Conservation (phyloP, 2,329 filamentous ascomycete genomes). For the Zasmidium cellare region DNA sequence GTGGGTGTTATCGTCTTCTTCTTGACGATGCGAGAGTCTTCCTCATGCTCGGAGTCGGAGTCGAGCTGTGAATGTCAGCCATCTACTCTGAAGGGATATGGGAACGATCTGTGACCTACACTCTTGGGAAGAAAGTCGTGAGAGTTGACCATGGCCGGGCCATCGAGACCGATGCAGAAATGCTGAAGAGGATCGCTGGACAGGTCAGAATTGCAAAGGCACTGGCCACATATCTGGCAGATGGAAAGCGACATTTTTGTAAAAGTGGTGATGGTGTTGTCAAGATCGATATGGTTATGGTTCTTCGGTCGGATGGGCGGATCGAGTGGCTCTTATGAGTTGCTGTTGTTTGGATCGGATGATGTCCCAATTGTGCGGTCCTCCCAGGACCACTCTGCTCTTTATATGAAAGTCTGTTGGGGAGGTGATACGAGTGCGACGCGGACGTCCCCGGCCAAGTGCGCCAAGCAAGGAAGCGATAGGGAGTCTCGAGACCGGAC, state of each 20-base stretch:
- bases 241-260: not conserved
- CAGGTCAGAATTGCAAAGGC: not conserved
- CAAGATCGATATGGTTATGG: not conserved
- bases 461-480: not conserved
- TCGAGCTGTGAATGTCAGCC: not conserved
- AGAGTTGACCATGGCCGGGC: not conserved
- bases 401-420: not conserved
- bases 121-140: not conserved
- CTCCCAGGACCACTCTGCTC: not conserved
- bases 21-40: not conserved
- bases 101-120: not conserved
- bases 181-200: not conserved
- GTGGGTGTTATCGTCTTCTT: not conserved
- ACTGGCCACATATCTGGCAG: not conserved
- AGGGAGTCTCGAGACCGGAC: not conserved
- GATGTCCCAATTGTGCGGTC: not conserved
- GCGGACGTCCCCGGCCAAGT: not conserved
- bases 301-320: not conserved
- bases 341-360: not conserved
- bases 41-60: constrained; percentile 1
- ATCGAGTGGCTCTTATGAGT: not conserved
- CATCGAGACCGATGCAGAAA: not conserved
- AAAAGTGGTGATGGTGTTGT: not conserved
- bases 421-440: not conserved
- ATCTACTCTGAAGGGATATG: not conserved